Conservation (phyloP, 371 early-diverging fungal species). For the Blastocladiella emersonii region DNA sequence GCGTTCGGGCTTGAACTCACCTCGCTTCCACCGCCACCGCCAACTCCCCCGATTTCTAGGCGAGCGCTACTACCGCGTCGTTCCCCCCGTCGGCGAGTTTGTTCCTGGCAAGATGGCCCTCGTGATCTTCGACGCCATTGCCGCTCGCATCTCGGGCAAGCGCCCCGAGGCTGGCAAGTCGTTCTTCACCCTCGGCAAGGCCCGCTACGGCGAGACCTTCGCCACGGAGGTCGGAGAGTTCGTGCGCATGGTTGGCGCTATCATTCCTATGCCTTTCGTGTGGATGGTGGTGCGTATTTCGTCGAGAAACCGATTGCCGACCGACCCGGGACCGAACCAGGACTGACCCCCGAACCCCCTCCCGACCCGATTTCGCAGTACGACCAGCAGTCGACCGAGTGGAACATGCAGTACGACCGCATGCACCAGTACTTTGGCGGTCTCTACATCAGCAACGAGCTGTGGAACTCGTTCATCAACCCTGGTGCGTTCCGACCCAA, state of each 20-base stretch:
- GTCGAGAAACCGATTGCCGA: too few species aligned
- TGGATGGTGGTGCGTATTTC: too few species aligned
- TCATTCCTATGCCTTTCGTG: constrained; percentile 34
- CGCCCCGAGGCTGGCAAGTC: constrained; percentile 9
- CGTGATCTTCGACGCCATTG: neutral
- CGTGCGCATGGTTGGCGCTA: constrained; percentile 22
- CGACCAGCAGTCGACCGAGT: constrained; percentile 35
- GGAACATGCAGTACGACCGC: constrained; percentile 33
- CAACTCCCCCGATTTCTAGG: too few species aligned
- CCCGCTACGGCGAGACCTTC: constrained; percentile 20
- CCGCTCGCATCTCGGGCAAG: constrained; percentile 7
- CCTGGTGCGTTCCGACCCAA: too few species aligned
- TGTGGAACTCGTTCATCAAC: constrained; percentile 16
- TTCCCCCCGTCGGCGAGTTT: constrained; percentile 36
- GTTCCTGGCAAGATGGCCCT: constrained; percentile 15
- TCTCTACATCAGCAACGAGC: constrained; percentile 8
- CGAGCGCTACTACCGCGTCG: constrained; percentile 33
- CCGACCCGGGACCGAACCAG: too few species aligned
- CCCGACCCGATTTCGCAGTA: too few species aligned
- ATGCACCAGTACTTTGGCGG: constrained; percentile 22
- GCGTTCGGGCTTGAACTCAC: too few species aligned
- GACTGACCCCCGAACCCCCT: too few species aligned
- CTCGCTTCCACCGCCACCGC: too few species aligned
- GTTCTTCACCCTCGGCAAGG: constrained; percentile 20
- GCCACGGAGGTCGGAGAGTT: constrained; percentile 30